phyloP scores from a whole-genome alignment of 1,284 basidiomycete species.

The Irpex sp. region DNA sequence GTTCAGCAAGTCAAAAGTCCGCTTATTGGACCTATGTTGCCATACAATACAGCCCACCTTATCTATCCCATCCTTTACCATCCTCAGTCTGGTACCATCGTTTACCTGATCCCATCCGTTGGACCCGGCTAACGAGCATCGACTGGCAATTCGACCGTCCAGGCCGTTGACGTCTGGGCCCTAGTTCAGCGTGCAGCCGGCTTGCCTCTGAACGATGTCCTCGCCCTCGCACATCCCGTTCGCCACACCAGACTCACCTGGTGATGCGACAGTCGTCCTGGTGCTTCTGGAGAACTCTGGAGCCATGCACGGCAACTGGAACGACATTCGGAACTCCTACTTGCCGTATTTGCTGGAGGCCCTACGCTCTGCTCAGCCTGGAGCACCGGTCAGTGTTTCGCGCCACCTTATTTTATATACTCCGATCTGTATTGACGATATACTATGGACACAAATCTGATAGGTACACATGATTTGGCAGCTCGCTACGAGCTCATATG shows the following conservation, averaged over 20 bases:
- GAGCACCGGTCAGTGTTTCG: background rate
- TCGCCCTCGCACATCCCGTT: slow-evolving; percentile 22
- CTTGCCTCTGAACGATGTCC: slow-evolving; percentile 16
- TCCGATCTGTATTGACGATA: background rate
- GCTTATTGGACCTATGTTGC: slow-evolving; percentile 27
- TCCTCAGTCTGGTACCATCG: slow-evolving; percentile 15
- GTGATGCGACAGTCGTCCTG: slow-evolving; percentile 44
- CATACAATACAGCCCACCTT: slow-evolving; percentile 23
- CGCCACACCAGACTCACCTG: slow-evolving; percentile 33
- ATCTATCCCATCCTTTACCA: slow-evolving; percentile 19
- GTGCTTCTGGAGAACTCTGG: slow-evolving; percentile 63
- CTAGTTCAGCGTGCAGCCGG: background rate
- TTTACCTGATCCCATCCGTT: background rate
- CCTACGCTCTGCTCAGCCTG: slow-evolving; percentile 29
- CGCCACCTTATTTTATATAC: background rate
- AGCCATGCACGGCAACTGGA: slow-evolving; percentile 47
- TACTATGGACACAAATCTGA: background rate
- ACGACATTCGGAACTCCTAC: slow-evolving; percentile 50
- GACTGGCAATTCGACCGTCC: background rate
- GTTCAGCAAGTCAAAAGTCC: slow-evolving; percentile 24
- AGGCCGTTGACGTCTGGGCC: background rate
- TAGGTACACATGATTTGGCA: slow-evolving; percentile 41
- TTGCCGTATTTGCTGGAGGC: slow-evolving; percentile 45
- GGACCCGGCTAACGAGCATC: background rate
- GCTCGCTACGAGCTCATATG: slow-evolving; percentile 24